Percentiles rank a stretch among this genome's conserved stretches.
Evolutionary conservation across 371 early-diverging fungal species (phyloP).

Genomic region (Mucor irregularis): DNA sequence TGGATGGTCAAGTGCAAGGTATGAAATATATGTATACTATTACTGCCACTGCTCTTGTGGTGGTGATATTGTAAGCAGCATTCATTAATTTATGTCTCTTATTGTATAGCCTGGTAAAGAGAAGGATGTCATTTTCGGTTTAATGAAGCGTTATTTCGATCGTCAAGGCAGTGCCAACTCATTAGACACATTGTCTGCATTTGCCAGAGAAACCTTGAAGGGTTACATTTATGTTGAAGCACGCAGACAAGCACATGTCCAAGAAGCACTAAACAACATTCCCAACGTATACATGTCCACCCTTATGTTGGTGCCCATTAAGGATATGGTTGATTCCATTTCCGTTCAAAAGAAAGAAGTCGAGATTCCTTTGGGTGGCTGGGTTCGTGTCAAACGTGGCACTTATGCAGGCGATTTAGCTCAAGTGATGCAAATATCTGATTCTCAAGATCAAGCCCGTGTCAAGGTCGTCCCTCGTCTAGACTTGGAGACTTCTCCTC

Average conservation of each 20-base stretch:
- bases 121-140: constrained; percentile 77
- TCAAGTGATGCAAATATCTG: constrained; percentile 81
- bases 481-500: constrained; percentile 49
- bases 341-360: constrained; percentile 70
- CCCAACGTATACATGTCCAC: constrained; percentile 75
- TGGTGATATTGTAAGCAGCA: too few species aligned
- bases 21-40: background rate
- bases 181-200: constrained; percentile 77
- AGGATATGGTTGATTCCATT: constrained; percentile 96
- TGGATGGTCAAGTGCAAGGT: constrained; percentile 93
- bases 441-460: constrained; percentile 76
- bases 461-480: constrained; percentile 92
- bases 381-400: constrained; percentile 95
- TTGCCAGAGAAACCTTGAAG: constrained; percentile 85
- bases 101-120: constrained; percentile 79
- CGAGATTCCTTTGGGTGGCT: constrained; percentile 78
- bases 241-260: constrained; percentile 80
- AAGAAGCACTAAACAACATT: constrained; percentile 71
- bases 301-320: constrained; percentile 88
- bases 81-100: background rate
- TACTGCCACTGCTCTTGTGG: too few species aligned
- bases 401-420: constrained; percentile 96
- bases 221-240: constrained; percentile 99
- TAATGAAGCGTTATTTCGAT: constrained; percentile 82
- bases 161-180: constrained; percentile 61